Percentiles rank a stretch among this genome's conserved stretches.
These are phyloP conservation scores for Noccaea caerulescens DNA, from an alignment of 345 rosid genomes.

Conservation along the genomic window DNA sequence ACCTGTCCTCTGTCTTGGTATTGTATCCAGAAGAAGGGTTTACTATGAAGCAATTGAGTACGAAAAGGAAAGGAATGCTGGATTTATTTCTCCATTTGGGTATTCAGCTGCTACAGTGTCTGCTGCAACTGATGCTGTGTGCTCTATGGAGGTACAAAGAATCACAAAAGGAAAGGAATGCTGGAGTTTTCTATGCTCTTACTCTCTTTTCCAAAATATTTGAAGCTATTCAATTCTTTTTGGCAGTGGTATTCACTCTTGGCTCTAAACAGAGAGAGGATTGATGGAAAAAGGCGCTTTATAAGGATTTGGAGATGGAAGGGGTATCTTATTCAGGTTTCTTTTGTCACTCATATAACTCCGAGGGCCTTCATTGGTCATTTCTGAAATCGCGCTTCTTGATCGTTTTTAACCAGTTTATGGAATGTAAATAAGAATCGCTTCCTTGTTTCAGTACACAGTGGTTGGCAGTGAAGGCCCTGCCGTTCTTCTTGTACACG, in stretches of 20 bases:
- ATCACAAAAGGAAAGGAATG: not conserved
- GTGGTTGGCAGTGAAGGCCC: constrained; percentile 69
- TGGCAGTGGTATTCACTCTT: constrained; percentile 84
- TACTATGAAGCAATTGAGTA: constrained; percentile 70
- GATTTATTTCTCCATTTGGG: constrained; percentile 89
- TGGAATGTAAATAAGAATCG: constrained; percentile 17
- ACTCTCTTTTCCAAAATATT: constrained; percentile 22
- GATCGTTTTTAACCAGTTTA: not conserved
- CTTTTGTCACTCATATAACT: constrained; percentile 10
- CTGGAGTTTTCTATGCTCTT: not conserved
- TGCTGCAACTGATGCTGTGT: constrained; percentile 68
- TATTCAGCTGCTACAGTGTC: constrained; percentile 72
- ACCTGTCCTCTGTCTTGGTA: constrained; percentile 72
- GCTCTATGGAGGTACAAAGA: constrained; percentile 81
- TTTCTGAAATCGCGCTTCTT: constrained; percentile 20
- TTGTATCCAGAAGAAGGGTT: constrained; percentile 82
- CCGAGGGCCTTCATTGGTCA: not conserved
- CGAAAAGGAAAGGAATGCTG: constrained; percentile 88
- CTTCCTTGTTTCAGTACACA: constrained; percentile 55
- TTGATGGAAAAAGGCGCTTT: constrained; percentile 40
- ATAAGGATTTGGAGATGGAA: constrained; percentile 83
- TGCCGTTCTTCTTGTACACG: constrained; percentile 81
- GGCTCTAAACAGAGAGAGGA: constrained; percentile 56
- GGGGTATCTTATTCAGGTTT: constrained; percentile 82
- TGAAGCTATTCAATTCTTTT: constrained; percentile 30